Evolutionary conservation across 78 protist genomes (phyloP).

Genomic region (Anaeramoeba flamelloides): DNA sequence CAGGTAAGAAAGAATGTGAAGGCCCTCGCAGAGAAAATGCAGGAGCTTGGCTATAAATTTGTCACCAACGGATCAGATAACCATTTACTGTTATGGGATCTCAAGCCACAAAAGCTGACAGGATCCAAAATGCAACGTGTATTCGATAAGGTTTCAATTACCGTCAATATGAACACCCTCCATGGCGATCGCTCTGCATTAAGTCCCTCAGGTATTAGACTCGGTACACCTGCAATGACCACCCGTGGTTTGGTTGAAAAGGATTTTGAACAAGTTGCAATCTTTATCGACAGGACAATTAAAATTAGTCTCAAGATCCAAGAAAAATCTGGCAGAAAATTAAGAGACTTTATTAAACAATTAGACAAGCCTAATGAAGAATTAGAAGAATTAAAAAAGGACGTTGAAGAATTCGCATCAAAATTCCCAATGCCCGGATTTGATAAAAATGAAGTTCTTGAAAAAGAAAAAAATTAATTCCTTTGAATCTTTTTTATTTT

Average conservation of each 20-base stretch:
- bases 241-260: constrained; percentile 67
- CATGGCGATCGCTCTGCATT: constrained; percentile 76
- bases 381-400: constrained; percentile 18
- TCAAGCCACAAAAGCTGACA: constrained; percentile 42
- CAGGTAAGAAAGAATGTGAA: constrained; percentile 49
- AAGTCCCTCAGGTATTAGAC: background rate
- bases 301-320: constrained; percentile 43
- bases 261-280: constrained; percentile 76
- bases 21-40: constrained; percentile 55
- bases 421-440: constrained; percentile 68
- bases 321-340: constrained; percentile 27
- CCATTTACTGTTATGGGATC: constrained; percentile 83
- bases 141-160: constrained; percentile 61
- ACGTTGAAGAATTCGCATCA: constrained; percentile 49
- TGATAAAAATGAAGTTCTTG: no score
- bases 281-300: constrained; percentile 51
- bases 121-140: constrained; percentile 79
- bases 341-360: constrained; percentile 52
- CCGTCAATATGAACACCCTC: constrained; percentile 91
- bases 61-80: constrained; percentile 91
- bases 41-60: constrained; percentile 53
- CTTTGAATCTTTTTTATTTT: no score
- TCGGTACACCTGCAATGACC: constrained; percentile 85
- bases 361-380: constrained; percentile 22
- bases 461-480: no score